Evolutionary conservation across 305 asterid species (phyloP).

Genomic region (Salvia sclarea): DNA sequence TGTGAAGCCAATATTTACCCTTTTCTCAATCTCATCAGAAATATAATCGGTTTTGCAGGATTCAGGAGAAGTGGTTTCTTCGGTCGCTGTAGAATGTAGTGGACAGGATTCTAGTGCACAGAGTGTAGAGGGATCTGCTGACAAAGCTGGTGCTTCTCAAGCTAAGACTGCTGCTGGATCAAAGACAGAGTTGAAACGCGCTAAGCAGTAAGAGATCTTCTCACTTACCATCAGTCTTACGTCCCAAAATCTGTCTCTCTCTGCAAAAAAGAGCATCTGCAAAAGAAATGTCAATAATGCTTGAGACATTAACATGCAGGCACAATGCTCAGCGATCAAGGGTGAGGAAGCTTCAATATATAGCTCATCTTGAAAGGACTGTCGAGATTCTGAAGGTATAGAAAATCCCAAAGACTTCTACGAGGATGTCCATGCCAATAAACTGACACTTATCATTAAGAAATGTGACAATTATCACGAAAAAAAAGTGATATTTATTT

Average conservation of each 20-base stretch:
- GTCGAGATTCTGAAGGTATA: constrained; percentile 68
- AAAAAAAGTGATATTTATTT: too few species aligned
- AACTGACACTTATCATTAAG: too few species aligned
- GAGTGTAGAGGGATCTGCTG: constrained; percentile 43
- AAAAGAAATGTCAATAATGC: too few species aligned
- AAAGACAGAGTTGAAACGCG: constrained; percentile 62
- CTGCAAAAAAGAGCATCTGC: neutral
- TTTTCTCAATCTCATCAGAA: too few species aligned
- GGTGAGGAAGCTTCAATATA: constrained; percentile 87
- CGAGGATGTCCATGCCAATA: too few species aligned
- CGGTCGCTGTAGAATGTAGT: constrained; percentile 39
- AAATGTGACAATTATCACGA: too few species aligned
- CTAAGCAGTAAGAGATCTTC: constrained; percentile 65
- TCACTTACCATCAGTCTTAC: too few species aligned
- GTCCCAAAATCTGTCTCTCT: neutral
- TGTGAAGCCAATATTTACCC: too few species aligned
- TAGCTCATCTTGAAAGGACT: constrained; percentile 84
- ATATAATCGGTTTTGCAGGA: constrained; percentile 44
- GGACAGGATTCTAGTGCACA: constrained; percentile 40
- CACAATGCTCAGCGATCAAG: constrained; percentile 87
- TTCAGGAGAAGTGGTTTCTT: constrained; percentile 33
- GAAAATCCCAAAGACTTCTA: too few species aligned
- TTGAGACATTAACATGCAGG: constrained; percentile 45
- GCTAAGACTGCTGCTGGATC: constrained; percentile 50
- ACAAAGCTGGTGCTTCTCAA: constrained; percentile 46